These are phyloP conservation scores for Suillus subaureus DNA, from an alignment of 768 basidiomycete genomes.

Conservation along the genomic window DNA sequence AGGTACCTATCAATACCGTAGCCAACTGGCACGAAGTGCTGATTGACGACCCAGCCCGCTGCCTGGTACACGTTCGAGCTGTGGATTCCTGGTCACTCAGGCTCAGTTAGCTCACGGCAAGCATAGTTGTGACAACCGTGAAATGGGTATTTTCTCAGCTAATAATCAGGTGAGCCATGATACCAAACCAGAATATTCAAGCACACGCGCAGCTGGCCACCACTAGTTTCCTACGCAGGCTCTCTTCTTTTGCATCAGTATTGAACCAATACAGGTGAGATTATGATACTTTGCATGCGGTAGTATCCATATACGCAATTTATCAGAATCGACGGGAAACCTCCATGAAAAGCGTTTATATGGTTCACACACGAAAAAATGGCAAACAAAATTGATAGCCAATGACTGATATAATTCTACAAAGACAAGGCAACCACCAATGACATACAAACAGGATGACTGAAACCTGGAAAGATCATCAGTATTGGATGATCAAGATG, in stretches of 20 bases:
- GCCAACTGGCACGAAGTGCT: not conserved
- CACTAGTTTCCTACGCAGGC: not conserved
- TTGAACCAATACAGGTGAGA: not conserved
- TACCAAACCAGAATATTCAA: not conserved
- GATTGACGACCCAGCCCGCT: not conserved
- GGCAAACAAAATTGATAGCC: not conserved
- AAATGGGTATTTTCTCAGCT: not conserved
- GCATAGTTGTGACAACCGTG: not conserved
- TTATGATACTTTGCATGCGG: too few relatives aligned
- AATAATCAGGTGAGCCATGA: not conserved
- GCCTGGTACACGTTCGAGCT: not conserved
- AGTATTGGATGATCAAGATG: slow-evolving; percentile 10
- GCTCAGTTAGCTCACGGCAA: not conserved
- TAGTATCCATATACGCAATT: not conserved
- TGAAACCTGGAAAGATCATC: slow-evolving; percentile 11
- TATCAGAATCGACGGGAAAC: not conserved
- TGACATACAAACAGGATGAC: slow-evolving; percentile 24
- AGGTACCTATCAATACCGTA: not conserved
- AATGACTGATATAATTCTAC: not conserved
- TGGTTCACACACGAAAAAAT: not conserved
- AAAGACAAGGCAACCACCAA: slow-evolving; percentile 36
- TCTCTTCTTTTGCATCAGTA: not conserved
- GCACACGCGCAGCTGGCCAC: not conserved
- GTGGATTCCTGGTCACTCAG: not conserved
- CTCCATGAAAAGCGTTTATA: not conserved